Conservation (phyloP, 129 eudicot species). For the Oenanthe sinensis region DNA sequence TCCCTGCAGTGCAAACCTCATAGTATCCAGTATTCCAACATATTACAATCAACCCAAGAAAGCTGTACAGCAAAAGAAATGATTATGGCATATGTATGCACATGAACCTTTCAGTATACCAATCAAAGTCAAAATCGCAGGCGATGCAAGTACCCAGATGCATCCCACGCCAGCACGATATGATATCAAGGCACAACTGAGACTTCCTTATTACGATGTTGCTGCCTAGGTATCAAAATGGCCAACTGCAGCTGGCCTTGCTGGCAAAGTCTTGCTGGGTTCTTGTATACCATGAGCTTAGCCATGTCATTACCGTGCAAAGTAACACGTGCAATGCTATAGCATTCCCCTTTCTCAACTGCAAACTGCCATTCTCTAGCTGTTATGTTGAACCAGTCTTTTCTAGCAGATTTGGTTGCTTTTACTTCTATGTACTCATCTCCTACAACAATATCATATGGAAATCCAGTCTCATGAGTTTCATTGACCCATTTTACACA, state of each 20-base stretch:
- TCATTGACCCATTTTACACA: slow-evolving; percentile 75
- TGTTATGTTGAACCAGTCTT: slow-evolving; percentile 73
- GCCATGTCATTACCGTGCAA: slow-evolving; percentile 36
- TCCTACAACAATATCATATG: slow-evolving; percentile 59
- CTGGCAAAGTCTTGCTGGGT: slow-evolving; percentile 61
- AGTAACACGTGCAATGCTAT: slow-evolving; percentile 66
- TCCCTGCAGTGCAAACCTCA: background rate
- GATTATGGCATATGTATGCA: background rate
- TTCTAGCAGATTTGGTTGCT: slow-evolving; percentile 53
- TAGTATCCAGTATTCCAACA: background rate
- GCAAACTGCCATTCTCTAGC: slow-evolving; percentile 91
- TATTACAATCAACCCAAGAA: background rate
- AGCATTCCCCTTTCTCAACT: slow-evolving; percentile 62
- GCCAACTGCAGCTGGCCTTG: slow-evolving; percentile 63
- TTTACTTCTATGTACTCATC: slow-evolving; percentile 75
- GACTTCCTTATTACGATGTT: background rate
- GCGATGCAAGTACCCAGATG: background rate
- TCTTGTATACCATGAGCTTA: slow-evolving; percentile 43
- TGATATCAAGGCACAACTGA: background rate
- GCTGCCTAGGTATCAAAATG: slow-evolving; percentile 44
- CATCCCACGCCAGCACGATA: background rate
- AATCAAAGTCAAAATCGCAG: background rate
- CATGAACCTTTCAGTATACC: background rate
- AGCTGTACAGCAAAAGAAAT: background rate
- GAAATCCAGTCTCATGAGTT: slow-evolving; percentile 60